Evolutionary conservation across 2,329 filamentous ascomycete species (phyloP).

Genomic region (Cladosporium halotolerans): DNA sequence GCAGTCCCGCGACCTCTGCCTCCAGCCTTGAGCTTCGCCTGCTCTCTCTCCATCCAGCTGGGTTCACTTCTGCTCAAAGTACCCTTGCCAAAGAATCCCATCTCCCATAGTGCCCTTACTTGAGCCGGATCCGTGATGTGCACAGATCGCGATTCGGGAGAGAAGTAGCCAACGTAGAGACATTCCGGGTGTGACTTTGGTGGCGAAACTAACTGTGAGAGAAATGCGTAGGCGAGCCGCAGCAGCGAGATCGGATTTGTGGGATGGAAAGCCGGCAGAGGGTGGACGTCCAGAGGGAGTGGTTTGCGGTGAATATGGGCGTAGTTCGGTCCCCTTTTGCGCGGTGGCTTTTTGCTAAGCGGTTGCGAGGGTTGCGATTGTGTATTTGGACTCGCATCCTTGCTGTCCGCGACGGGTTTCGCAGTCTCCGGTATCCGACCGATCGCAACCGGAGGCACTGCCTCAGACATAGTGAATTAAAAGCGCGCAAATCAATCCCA

Average conservation of each 20-base stretch:
- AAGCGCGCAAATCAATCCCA: not conserved
- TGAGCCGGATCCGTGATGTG: constrained; percentile 72
- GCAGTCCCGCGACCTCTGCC: constrained; percentile 49
- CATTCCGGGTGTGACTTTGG: constrained; percentile 59
- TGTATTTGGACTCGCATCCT: constrained; percentile 2
- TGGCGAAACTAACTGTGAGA: constrained; percentile 62
- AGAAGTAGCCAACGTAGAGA: constrained; percentile 70
- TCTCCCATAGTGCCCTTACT: constrained; percentile 82
- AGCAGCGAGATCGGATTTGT: constrained; percentile 86
- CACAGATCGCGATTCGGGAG: constrained; percentile 71
- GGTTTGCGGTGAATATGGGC: constrained; percentile 76
- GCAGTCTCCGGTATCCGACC: constrained; percentile 9
- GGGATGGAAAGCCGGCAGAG: constrained; percentile 80
- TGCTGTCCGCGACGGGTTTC: not conserved
- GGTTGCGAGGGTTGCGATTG: constrained; percentile 16
- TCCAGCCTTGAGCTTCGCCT: constrained; percentile 53
- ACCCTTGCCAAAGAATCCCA: constrained; percentile 96
- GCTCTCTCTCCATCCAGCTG: constrained; percentile 81
- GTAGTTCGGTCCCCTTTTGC: constrained; percentile 47
- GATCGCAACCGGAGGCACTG: constrained; percentile 7
- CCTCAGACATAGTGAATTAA: not conserved
- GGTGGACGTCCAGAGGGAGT: constrained; percentile 72
- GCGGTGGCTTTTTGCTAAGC: constrained; percentile 17
- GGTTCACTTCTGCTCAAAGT: constrained; percentile 90
- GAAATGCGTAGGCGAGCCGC: constrained; percentile 70